Base-by-base conservation (phyloP, 2,329 filamentous ascomycete species). In the Thielaviopsis populi region DNA sequence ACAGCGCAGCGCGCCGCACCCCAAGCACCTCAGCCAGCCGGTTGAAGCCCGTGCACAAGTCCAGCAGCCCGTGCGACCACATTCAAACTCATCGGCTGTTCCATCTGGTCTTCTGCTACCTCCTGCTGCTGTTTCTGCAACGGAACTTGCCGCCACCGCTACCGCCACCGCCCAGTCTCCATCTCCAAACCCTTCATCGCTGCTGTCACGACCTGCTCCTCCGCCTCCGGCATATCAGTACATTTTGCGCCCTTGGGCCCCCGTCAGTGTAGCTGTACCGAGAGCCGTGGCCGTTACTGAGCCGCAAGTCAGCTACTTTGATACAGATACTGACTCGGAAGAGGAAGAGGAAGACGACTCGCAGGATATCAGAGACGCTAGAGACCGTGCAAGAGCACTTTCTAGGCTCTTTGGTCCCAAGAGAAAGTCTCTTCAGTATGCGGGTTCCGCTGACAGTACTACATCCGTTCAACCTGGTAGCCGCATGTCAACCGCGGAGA, bases 271-370 rank as follows among this genome's bases (percentile, higher is more conserved):
- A 43, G 27, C 53, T 22, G 24, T 19, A 15, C 53, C 24, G 17
- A 56, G 53, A 17, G n/a, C 53, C 27, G 37, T 56, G 53, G n/a
- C 53, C 19, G 53, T 19, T 27, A 33, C 53, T 27, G 50, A 56
- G 41, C 40, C 54, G 6, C 50, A 63, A 40, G 62, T 61, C 37
- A 64, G 63, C 27, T 66, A 63, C 33, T 66, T 66, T 58, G 65
- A 66, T 15, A 63, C 61, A 15, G 56, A 61, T 22, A 56, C 54
- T 19, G 59, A 60, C 30, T 37, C 24, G 3, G 65, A 66, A 17
- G 65, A 63, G 37, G 43, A 59, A 19, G 48, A 41, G 7, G 62
- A 63, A 3, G 53, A 43, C 3, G 46, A 48, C 40, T 22, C 27
- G 30, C 41, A 30, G 41, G 41, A 33, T 24, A 19, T 33, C 13